Base-by-base conservation (phyloP, 768 basidiomycete species). In the Lanmaoa pseudosensibilis region DNA sequence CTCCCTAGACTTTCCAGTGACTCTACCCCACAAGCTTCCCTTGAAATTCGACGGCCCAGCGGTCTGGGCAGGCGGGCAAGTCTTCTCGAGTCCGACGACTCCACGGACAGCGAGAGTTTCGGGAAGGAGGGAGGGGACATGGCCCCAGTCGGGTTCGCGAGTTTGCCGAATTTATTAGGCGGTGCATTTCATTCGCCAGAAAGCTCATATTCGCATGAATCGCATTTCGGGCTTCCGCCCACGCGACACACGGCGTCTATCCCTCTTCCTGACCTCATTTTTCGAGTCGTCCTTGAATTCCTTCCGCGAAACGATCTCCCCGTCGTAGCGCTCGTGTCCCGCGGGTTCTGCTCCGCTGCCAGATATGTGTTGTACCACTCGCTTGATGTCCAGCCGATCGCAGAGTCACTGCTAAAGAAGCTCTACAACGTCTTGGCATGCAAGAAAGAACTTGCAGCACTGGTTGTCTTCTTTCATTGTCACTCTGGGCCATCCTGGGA, bases 21-120 rank as follows among this genome's bases (percentile, higher is more conserved):
- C 39, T 62, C 65, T 2, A 61, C 59, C 6, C 49, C 62, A 9
- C 48, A 51, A 12, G 63, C 67, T 27, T 73, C 72, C 18, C 68
- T 71, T 2, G 70, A 71, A 55, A 71, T 71, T 37, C 68, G 70
- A 34, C 66, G 69, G 15, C 70, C 70, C 11, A 71, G 70, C 19
- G 70, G 70, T 32, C 38, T 71, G 18, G 70, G 70, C 32, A 59
- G 71, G 46, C 66, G 72, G 3, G 70, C 70, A 3, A 71, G 69
- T 40, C 47, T 65, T 18, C 38, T 72, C 25, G 64, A 49, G 45
- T 66, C 68, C 36, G 21, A 15, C 10, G 50, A 52, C 37, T 63
- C 67, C 4, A n/a, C 45, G 3, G 55, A 52, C 44, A 58, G 47
- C 25, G 63, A 60, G 15, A 50, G 50, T 34, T 50, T 36, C 12